These are phyloP conservation scores for Vairimorpha apis DNA, from an alignment of 371 early-diverging fungal genomes.

Conservation along the genomic window DNA sequence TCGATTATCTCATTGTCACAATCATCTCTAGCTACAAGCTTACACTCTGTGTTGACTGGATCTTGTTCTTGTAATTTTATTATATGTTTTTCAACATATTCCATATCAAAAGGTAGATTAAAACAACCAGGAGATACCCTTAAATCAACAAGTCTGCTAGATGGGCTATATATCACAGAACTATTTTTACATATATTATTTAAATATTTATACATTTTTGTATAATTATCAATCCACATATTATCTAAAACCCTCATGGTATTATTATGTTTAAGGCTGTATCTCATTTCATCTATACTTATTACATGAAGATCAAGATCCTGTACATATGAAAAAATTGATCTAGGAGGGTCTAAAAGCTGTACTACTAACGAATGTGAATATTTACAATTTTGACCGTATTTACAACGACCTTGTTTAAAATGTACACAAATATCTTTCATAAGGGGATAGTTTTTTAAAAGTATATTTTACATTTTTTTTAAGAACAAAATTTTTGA, in stretches of 20 bases:
- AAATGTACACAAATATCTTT: constrained; percentile 44
- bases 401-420: constrained; percentile 47
- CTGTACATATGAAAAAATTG: constrained; percentile 28
- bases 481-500: no score
- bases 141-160: constrained; percentile 30
- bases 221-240: constrained; percentile 24
- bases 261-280: constrained; percentile 14
- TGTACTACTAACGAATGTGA: constrained; percentile 24
- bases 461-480: no score
- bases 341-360: constrained; percentile 52
- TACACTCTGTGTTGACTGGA: neutral
- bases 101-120: constrained; percentile 38
- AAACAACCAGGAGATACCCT: constrained; percentile 21
- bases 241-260: constrained; percentile 23
- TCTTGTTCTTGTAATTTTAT: constrained; percentile 9
- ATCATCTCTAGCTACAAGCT: neutral
- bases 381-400: constrained; percentile 44
- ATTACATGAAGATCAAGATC: constrained; percentile 25
- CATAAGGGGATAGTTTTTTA: no score
- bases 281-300: constrained; percentile 27
- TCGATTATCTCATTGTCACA: neutral
- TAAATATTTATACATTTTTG: constrained; percentile 10
- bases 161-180: neutral
- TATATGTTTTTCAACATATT: constrained; percentile 8
- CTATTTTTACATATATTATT: constrained; percentile 12